Percentiles rank a stretch among this genome's conserved stretches.
Evolutionary conservation across 768 basidiomycete genomes (phyloP).

Genomic region (Podaxis mareebaensis): DNA sequence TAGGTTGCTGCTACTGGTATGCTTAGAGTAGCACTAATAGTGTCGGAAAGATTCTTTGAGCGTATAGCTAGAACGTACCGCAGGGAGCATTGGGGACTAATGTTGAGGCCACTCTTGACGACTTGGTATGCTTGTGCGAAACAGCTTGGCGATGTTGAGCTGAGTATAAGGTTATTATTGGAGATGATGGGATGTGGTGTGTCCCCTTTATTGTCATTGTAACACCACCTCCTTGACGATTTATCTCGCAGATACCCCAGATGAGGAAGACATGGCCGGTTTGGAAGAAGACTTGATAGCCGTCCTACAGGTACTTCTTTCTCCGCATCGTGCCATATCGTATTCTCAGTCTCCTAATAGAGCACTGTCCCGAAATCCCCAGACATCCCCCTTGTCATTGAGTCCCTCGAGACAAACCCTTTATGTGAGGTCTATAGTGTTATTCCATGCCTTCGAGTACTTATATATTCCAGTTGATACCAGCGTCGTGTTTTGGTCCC

Average conservation of each 20-base stretch:
- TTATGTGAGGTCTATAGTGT: constrained; percentile 50
- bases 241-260: constrained; percentile 30
- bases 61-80: constrained; percentile 88
- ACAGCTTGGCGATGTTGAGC: constrained; percentile 73
- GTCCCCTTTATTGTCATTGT: constrained; percentile 19
- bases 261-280: constrained; percentile 47
- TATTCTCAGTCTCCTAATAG: constrained; percentile 34
- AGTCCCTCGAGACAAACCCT: constrained; percentile 61
- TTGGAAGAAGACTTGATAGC: constrained; percentile 74
- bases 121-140: constrained; percentile 86
- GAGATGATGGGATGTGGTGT: constrained; percentile 83
- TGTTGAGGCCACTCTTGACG: constrained; percentile 72
- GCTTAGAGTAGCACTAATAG: background rate
- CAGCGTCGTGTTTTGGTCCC: constrained; percentile 69
- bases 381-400: constrained; percentile 59
- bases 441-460: constrained; percentile 8
- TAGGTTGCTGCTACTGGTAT: constrained; percentile 32
- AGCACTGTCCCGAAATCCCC: constrained; percentile 65
- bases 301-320: constrained; percentile 59
- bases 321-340: background rate
- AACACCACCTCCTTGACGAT: constrained; percentile 2
- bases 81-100: constrained; percentile 76
- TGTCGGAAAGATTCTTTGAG: constrained; percentile 80
- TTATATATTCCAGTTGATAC: constrained; percentile 55
- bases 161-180: constrained; percentile 72